A percentile compares a stretch with the other conserved stretches of the same genome.
These are phyloP conservation scores for Melaleuca quinquenervia DNA, from an alignment of 345 rosid genomes.

Conservation along the genomic window DNA sequence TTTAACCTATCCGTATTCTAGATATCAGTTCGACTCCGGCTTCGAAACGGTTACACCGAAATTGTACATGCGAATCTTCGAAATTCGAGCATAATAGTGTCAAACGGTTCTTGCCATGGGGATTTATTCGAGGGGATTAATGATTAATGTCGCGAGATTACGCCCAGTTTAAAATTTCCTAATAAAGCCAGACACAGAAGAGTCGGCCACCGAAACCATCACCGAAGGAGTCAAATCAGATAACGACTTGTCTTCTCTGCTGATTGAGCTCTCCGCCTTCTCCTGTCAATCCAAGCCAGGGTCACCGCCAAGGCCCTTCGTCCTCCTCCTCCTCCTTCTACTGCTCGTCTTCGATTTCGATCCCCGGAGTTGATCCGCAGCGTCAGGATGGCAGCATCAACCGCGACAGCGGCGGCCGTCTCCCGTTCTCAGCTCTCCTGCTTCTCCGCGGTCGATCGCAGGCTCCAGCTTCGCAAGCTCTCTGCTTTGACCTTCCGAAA, in stretches of 20 bases:
- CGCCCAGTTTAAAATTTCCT: background rate
- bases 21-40: too few species aligned
- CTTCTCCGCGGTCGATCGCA: constrained; percentile 50
- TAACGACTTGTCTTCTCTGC: background rate
- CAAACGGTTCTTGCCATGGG: background rate
- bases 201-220: background rate
- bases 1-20: background rate
- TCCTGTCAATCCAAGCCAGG: background rate
- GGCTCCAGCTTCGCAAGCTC: constrained; percentile 23
- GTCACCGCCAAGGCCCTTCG: background rate
- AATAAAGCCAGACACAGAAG: background rate
- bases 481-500: constrained; percentile 9
- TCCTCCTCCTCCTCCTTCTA: background rate
- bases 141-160: background rate
- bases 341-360: background rate
- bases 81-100: too few species aligned
- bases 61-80: too few species aligned
- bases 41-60: too few species aligned
- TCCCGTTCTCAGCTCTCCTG: constrained; percentile 43
- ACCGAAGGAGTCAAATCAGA: background rate
- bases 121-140: background rate
- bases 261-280: background rate
- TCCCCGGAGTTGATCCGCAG: background rate
- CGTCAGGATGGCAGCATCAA: background rate
- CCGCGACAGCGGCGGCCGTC: constrained; percentile 16